phyloP scores from a whole-genome alignment of 2,329 filamentous ascomycete species.

The Microdochium trichocladiopsis region DNA sequence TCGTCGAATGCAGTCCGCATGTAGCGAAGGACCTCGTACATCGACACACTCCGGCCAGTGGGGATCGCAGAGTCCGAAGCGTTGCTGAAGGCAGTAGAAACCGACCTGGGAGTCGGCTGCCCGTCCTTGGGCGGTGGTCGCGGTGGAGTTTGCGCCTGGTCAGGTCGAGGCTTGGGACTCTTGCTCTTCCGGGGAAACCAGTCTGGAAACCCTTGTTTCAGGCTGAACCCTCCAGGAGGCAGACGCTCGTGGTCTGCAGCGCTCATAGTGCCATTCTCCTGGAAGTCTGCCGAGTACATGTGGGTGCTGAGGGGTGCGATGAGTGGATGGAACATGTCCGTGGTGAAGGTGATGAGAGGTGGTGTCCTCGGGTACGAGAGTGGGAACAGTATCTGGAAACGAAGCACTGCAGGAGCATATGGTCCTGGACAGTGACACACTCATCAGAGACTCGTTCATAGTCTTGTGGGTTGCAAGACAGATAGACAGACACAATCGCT shows the following conservation, averaged over 20 bases:
- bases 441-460: constrained; percentile 8
- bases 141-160: constrained; percentile 18
- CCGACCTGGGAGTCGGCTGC: constrained; percentile 14
- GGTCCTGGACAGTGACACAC: constrained; percentile 52
- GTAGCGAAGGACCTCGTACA: constrained; percentile 69
- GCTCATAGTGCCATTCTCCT: constrained; percentile 70
- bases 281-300: constrained; percentile 76
- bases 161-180: constrained; percentile 16
- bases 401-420: constrained; percentile 78
- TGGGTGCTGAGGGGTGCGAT: constrained; percentile 92
- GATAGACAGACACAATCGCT: constrained; percentile 3
- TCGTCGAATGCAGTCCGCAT: constrained; percentile 77
- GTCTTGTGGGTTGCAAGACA: constrained; percentile 1
- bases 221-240: constrained; percentile 82
- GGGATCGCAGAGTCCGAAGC: constrained; percentile 33
- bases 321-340: constrained; percentile 91
- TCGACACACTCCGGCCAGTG: constrained; percentile 38
- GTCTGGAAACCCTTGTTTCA: constrained; percentile 81
- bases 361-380: constrained; percentile 70
- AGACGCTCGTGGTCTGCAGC: constrained; percentile 77
- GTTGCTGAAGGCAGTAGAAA: constrained; percentile 15
- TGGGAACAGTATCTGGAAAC: constrained; percentile 86
- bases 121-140: constrained; percentile 15
- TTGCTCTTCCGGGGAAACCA: constrained; percentile 69
- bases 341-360: constrained; percentile 80